Conservation (phyloP, 257 asterid genomes). For the Anisodus tanguticus region DNA sequence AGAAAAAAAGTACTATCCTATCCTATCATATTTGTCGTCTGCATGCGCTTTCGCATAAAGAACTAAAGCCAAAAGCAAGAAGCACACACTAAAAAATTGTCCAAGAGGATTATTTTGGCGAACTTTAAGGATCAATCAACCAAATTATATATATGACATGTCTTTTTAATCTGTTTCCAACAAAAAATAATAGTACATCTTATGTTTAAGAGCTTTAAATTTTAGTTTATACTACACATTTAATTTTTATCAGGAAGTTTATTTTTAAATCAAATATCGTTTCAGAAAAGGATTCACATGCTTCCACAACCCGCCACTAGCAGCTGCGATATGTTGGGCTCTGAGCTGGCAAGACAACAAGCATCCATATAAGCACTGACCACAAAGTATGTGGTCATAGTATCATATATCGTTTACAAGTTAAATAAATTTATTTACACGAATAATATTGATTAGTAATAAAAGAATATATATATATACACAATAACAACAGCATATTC, state of each 20-base stretch:
- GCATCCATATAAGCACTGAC: background rate
- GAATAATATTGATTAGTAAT: too few species aligned
- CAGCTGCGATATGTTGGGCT: background rate
- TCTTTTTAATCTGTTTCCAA: too few species aligned
- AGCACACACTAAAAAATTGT: too few species aligned
- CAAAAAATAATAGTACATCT: too few species aligned
- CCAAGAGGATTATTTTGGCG: background rate
- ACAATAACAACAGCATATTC: too few species aligned
- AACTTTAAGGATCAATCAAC: background rate
- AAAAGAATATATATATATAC: too few species aligned
- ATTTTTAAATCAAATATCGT: too few species aligned
- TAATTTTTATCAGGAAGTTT: background rate
- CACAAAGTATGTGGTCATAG: too few species aligned
- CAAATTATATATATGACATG: too few species aligned
- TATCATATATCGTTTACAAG: too few species aligned
- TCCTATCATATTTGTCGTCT: background rate
- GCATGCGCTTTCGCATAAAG: background rate
- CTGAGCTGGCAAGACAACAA: constrained; percentile 1
- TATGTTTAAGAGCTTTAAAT: too few species aligned
- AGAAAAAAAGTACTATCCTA: background rate
- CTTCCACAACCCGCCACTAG: constrained; percentile 1
- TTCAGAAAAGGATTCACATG: background rate
- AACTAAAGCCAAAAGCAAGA: constrained; percentile 3
- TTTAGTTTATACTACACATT: background rate
- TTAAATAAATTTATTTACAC: too few species aligned